phyloP scores from a whole-genome alignment of 768 basidiomycete species.

The Trametes cubensis region DNA sequence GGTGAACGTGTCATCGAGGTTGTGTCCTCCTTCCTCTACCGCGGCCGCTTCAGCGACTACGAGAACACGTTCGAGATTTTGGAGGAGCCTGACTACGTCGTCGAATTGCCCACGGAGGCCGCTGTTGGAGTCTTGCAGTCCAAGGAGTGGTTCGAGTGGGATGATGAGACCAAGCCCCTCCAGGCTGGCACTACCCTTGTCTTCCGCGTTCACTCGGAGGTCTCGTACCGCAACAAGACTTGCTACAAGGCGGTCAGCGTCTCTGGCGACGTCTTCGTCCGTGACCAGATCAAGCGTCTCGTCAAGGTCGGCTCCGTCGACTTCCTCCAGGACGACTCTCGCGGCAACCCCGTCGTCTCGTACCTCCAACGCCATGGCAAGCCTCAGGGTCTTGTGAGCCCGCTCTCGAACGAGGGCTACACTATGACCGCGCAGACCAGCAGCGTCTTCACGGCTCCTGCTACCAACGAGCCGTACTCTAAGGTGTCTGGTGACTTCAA shows the following conservation, averaged over 20 bases:
- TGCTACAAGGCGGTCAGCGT: conserved; percentile 82
- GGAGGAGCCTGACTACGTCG: conserved; percentile 86
- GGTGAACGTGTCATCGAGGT: conserved; percentile 89
- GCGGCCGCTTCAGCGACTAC: conserved; percentile 91
- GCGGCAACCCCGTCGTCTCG: conserved; percentile 91
- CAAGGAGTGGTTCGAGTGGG: conserved; percentile 99
- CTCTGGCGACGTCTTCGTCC: conserved; percentile 82
- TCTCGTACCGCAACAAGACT: conserved; percentile 89
- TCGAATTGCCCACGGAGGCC: conserved; percentile 74
- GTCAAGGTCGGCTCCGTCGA: conserved; percentile 88
- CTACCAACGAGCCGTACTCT: conserved; percentile 95
- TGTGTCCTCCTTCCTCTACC: conserved; percentile 93
- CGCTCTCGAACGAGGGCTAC: conserved; percentile 87
- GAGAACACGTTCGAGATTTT: conserved; percentile 94
- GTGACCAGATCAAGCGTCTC: conserved; percentile 84
- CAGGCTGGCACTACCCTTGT: conserved; percentile 80
- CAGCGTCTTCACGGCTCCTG: conserved; percentile 77
- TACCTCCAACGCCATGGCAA: conserved; percentile 92
- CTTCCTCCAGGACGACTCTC: conserved; percentile 83
- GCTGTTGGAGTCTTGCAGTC: conserved; percentile 88
- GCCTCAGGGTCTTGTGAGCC: conserved; percentile 72
- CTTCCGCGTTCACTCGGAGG: conserved; percentile 86
- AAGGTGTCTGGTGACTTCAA: conserved; percentile 97
- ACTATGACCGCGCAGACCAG: conserved; percentile 66
- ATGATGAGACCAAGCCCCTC: conserved; percentile 77